Evolutionary conservation across 306 rosid species (phyloP).

Genomic region (Datisca glomerata): DNA sequence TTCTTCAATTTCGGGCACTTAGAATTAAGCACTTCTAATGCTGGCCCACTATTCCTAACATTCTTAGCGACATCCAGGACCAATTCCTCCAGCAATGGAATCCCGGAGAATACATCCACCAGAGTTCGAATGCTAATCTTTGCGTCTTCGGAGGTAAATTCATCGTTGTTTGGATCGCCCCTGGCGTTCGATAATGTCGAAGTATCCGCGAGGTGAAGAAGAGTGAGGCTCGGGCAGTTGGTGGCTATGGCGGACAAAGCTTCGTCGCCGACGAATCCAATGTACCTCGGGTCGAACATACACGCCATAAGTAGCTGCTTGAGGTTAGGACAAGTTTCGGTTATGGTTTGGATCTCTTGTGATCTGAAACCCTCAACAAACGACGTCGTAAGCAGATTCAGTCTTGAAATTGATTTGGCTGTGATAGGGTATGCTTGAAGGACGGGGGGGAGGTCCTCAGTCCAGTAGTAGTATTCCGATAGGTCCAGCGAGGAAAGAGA

Average conservation of each 20-base stretch:
- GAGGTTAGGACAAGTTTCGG: slow-evolving; percentile 61
- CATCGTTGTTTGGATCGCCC: slow-evolving; percentile 44
- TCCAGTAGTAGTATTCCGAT: slow-evolving; percentile 79
- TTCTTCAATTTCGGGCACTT: slow-evolving; percentile 54
- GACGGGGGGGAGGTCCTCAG: slow-evolving; percentile 77
- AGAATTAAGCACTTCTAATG: slow-evolving; percentile 54
- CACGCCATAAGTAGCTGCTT: slow-evolving; percentile 55
- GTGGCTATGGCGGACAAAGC: slow-evolving; percentile 37
- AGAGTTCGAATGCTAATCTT: slow-evolving; percentile 38
- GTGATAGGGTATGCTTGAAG: slow-evolving; percentile 28
- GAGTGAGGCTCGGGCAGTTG: slow-evolving; percentile 49
- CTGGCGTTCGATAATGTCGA: slow-evolving; percentile 42
- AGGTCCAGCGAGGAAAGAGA: slow-evolving; percentile 52
- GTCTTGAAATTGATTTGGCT: slow-evolving; percentile 44
- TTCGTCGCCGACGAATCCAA: slow-evolving; percentile 69
- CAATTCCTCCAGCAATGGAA: slow-evolving; percentile 65
- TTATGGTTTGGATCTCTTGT: slow-evolving; percentile 43
- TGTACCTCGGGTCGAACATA: slow-evolving; percentile 66
- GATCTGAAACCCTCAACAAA: slow-evolving; percentile 59
- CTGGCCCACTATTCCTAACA: slow-evolving; percentile 52
- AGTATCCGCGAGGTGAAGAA: slow-evolving; percentile 62
- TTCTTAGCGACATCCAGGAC: slow-evolving; percentile 75
- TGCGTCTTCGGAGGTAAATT: slow-evolving; percentile 46
- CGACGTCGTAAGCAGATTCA: slow-evolving; percentile 56
- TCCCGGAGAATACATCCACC: slow-evolving; percentile 50